Base-by-base conservation (phyloP, 495 filamentous ascomycete species). In the Glonium stellatum region DNA sequence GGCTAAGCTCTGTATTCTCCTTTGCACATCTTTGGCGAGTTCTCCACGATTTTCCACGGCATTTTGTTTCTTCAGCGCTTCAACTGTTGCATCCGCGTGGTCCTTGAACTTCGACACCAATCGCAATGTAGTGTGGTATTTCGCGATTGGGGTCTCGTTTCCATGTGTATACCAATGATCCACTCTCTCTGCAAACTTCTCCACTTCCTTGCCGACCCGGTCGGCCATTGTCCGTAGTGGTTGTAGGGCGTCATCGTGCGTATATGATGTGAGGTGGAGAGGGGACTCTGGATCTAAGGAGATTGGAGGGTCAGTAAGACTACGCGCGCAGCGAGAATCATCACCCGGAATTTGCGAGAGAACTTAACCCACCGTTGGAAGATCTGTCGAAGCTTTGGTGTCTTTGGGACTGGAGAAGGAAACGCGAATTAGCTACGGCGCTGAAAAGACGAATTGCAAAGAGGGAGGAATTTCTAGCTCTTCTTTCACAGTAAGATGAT, bases 151-250 rank as follows among this genome's bases (percentile, higher is more conserved):
- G 19, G 13, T 34, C 1, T 36, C 39, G 37, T 59, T 50, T 12
- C 46, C 50, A 35, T 59, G 57, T n/a, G 42, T 53, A 36, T 62
- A 57, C 65, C 84, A 82, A 44, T 76, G 75, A 65, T 86, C 84
- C n/a, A 87, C 72, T 61, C 77, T 77, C 59, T 84, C 78, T n/a
- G 84, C 84, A 61, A 87, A 87, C 21, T 76, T 77, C 65, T 87
- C 81, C 52, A 86, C 80, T 65, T 87, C 83, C 54, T 78, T 78
- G 54, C 80, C 81, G 41, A 85, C 79, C 5, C 81, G 79, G 59
- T 84, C 82, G 53, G 80, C 82, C 19, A 80, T 79, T n/a, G 73
- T 73, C 63, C 77, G 80, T 60, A 84, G 75, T 49, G 81, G 80
- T 48, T 79, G 77, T 36, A 84, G 68, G n/a, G 56, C 54, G 48